A percentile compares a stretch with the other conserved stretches of the same genome.
Evolutionary conservation across 1,139 yeast genomes (phyloP).

Genomic region (Eremothecium sinecaudum): DNA sequence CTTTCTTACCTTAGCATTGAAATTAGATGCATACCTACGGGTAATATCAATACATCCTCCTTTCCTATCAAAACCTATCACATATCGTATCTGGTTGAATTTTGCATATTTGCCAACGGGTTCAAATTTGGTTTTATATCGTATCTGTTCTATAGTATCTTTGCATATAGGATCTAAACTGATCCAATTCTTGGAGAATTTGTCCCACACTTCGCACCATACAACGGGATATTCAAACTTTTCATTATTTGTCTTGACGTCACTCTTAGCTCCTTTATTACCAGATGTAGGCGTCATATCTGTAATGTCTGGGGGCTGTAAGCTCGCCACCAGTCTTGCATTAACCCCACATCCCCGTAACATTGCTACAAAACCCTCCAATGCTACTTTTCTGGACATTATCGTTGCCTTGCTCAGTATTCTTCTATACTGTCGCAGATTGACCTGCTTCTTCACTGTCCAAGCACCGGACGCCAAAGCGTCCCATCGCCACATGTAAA

Average conservation of each 20-base stretch:
- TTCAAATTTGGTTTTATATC: slow-evolving; percentile 55
- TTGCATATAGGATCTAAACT: slow-evolving; percentile 72
- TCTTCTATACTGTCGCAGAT: slow-evolving; percentile 35
- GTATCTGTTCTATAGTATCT: slow-evolving; percentile 59
- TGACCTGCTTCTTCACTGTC: slow-evolving; percentile 25
- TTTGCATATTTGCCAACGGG: slow-evolving; percentile 55
- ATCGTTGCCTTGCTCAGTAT: slow-evolving; percentile 51
- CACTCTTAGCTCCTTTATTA: slow-evolving; percentile 1
- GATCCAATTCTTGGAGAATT: slow-evolving; percentile 62
- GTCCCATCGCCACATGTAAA: slow-evolving; percentile 49
- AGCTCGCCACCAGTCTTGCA: slow-evolving; percentile 66
- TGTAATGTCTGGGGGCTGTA: slow-evolving; percentile 86
- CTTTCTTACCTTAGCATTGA: slow-evolving; percentile 64
- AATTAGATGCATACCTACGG: slow-evolving; percentile 62
- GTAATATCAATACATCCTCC: slow-evolving; percentile 77
- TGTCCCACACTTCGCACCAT: slow-evolving; percentile 95
- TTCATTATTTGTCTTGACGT: slow-evolving; percentile 6
- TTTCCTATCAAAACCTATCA: slow-evolving; percentile 58
- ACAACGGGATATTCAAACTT: slow-evolving; percentile 50
- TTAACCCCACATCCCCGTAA: slow-evolving; percentile 62
- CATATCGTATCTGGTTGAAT: slow-evolving; percentile 60
- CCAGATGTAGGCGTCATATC: slow-evolving; percentile 23
- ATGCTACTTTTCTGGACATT: slow-evolving; percentile 52
- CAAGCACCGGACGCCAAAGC: slow-evolving; percentile 32
- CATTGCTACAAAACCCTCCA: slow-evolving; percentile 79